Evolutionary conservation across 2,329 filamentous ascomycete genomes (phyloP).

Genomic region (Pseudogymnoascus sp.): DNA sequence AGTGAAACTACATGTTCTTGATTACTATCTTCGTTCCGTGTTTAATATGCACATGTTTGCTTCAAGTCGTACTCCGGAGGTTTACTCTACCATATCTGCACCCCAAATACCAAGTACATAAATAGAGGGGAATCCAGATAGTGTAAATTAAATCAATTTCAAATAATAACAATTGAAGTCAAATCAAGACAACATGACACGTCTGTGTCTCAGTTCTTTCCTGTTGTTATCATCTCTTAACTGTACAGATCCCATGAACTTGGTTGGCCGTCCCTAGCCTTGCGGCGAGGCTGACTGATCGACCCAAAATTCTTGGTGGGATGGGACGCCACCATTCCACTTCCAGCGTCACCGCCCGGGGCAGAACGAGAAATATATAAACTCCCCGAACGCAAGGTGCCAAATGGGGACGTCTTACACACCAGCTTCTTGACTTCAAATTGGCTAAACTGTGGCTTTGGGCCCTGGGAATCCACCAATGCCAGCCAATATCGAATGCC

Average conservation of each 20-base stretch:
- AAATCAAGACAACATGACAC: background rate
- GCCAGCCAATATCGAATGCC: background rate
- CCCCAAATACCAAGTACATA: background rate
- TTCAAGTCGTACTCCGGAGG: background rate
- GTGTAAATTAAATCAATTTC: background rate
- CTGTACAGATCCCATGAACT: background rate
- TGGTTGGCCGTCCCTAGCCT: background rate
- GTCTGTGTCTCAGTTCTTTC: background rate
- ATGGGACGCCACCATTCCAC: constrained; percentile 6
- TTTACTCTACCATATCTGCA: background rate
- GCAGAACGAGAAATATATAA: constrained; percentile 9
- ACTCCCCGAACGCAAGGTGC: background rate
- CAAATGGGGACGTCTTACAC: background rate
- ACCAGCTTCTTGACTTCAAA: background rate
- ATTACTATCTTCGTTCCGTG: background rate
- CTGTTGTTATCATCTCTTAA: background rate
- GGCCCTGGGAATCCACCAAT: constrained; percentile 4
- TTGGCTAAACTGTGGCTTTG: background rate
- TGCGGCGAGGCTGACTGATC: constrained; percentile 4
- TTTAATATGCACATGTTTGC: background rate
- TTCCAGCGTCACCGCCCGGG: constrained; percentile 4
- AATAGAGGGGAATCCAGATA: background rate
- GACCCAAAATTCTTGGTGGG: constrained; percentile 1
- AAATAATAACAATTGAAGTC: background rate
- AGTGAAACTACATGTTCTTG: background rate